A percentile compares a stretch with the other conserved stretches of the same genome.
Evolutionary conservation across 2,329 filamentous ascomycete species (phyloP).

Genomic region (Mycosphaerella arachidis): DNA sequence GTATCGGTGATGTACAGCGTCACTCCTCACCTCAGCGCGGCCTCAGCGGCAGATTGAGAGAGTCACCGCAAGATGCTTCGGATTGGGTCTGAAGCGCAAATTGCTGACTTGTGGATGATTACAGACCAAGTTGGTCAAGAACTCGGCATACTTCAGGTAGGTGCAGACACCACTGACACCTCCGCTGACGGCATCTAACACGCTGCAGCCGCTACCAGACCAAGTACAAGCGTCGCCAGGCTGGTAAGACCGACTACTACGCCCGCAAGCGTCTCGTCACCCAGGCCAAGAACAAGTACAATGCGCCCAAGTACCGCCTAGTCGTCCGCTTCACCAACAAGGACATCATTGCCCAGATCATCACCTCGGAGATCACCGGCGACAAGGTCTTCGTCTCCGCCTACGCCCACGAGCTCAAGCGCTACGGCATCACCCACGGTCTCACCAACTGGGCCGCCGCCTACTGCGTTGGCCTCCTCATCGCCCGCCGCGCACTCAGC

Average conservation of each 20-base stretch:
- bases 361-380: slow-evolving; percentile 90
- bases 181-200: slow-evolving; percentile 7
- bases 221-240: slow-evolving; percentile 96
- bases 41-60: slow-evolving; percentile 31
- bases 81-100: slow-evolving; percentile 93
- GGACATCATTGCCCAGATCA: slow-evolving; percentile 97
- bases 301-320: slow-evolving; percentile 98
- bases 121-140: slow-evolving; percentile 83
- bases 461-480: slow-evolving; percentile 92
- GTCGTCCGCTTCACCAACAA: slow-evolving; percentile 81
- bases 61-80: slow-evolving; percentile 99
- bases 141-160: slow-evolving; percentile 97
- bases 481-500: slow-evolving; percentile 92
- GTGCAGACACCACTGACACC: slow-evolving; percentile 33
- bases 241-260: slow-evolving; percentile 99
- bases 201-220: slow-evolving; percentile 86
- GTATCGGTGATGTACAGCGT: neutral
- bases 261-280: slow-evolving; percentile 98
- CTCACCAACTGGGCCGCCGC: slow-evolving; percentile 99
- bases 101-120: slow-evolving; percentile 88
- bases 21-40: neutral
- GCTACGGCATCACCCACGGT: slow-evolving; percentile 96
- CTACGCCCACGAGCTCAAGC: slow-evolving; percentile 95
- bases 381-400: slow-evolving; percentile 94
- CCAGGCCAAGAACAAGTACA: slow-evolving; percentile 99